Evolutionary conservation across 2,329 filamentous ascomycete genomes (phyloP), one percentile per base, ranked within the genome.

Genomic region (Aspergillus spinulosporus): DNA sequence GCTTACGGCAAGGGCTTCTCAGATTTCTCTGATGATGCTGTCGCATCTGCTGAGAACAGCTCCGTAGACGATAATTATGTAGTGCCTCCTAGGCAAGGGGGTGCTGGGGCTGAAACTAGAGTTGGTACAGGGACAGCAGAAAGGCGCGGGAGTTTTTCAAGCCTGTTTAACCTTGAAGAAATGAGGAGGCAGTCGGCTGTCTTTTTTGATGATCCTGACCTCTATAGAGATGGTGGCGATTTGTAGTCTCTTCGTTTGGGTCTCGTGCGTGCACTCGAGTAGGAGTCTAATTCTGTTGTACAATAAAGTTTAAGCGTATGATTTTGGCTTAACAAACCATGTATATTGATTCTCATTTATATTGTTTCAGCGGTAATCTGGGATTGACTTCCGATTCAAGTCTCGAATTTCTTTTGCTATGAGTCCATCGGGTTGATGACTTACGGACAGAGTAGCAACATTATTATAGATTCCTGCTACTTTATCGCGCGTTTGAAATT

Each of bases 141-240:
- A 26, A 54, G 63, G 31, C 64, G 63, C 32, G 62, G 67, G n/a
- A 73, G 73, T 42, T 67, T 54, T 34, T 64, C 67, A 11, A 72
- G 68, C 43, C 65, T 78, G 15, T 62, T 79, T 39, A 72, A 78
- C 14, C 61, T 79, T 42, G 72, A 78, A 59, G 77, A 79, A 59
- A 68, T 79, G 59, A 67, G 72, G 37, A 70, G 77, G 43, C 77
- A 79, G 60, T 76, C 74, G 15, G 74, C 77, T 21, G 76, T 79
- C 5, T 77, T 79, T 57, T 79, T 78, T 62, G 73, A 77, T 46
- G 76, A 78, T 63, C 46, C 64, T 0, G 72, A 74, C 57, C 59
- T 72, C 9, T 71, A 71, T 51, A 64, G 63, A 5, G 68, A 70
- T 12, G 62, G 67, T 21, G 31, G 44, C 9, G 26, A 8, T 9